phyloP scores from a whole-genome alignment of 2,329 filamentous ascomycete species.

The Balansia obtecta region DNA sequence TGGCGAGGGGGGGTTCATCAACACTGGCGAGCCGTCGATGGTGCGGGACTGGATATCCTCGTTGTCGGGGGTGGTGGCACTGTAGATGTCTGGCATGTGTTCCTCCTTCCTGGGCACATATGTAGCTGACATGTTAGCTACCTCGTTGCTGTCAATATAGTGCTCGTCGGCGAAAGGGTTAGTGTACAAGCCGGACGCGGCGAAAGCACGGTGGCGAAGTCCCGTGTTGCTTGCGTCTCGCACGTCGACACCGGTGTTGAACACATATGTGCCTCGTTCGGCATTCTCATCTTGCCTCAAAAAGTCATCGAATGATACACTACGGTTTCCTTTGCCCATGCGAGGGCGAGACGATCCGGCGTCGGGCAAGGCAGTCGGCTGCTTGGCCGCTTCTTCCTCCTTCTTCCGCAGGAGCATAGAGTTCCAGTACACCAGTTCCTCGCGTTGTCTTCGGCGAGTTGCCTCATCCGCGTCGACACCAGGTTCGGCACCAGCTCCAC shows the following conservation, averaged over 20 bases:
- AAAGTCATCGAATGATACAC: conserved; percentile 47
- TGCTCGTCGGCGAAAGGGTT: conserved; percentile 50
- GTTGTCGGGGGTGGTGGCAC: conserved; percentile 35
- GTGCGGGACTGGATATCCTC: conserved; percentile 14
- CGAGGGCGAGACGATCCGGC: neutral
- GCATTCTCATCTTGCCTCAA: conserved; percentile 36
- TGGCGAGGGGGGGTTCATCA: conserved; percentile 21
- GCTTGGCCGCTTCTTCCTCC: conserved; percentile 15
- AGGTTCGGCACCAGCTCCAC: conserved; percentile 25
- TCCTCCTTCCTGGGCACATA: conserved; percentile 35
- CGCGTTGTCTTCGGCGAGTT: conserved; percentile 45
- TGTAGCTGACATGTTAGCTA: conserved; percentile 24
- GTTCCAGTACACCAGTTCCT: conserved; percentile 57
- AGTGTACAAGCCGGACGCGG: conserved; percentile 30
- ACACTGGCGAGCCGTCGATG: conserved; percentile 15
- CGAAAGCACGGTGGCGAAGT: conserved; percentile 36
- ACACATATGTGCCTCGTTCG: conserved; percentile 43
- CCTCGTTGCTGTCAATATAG: conserved; percentile 37
- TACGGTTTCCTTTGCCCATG: conserved; percentile 8
- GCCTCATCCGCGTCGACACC: conserved; percentile 52
- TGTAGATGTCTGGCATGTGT: conserved; percentile 42
- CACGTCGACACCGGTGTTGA: conserved; percentile 41
- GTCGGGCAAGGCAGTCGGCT: neutral
- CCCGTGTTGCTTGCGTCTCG: conserved; percentile 26
- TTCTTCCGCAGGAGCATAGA: conserved; percentile 37